Conservation (phyloP, 1,284 basidiomycete genomes). For the Amylostereum areolatum region DNA sequence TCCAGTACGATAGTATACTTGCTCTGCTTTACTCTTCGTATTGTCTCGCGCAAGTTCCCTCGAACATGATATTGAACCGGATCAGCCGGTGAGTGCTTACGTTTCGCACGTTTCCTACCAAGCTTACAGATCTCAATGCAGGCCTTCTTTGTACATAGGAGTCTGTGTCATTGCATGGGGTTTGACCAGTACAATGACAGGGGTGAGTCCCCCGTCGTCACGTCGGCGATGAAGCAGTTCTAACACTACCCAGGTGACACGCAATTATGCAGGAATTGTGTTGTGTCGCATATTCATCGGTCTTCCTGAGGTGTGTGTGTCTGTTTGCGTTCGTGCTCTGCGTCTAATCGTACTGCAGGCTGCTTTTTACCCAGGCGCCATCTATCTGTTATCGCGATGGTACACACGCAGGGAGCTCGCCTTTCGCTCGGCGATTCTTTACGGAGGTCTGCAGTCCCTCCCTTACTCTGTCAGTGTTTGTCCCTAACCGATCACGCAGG, state of each 20-base stretch:
- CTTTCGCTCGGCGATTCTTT: constrained; percentile 66
- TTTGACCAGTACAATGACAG: constrained; percentile 54
- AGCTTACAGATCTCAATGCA: constrained; percentile 16
- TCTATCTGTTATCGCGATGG: constrained; percentile 59
- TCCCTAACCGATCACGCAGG: no score
- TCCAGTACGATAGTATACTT: constrained; percentile 55
- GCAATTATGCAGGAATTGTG: constrained; percentile 51
- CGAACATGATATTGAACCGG: constrained; percentile 57
- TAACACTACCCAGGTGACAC: constrained; percentile 35
- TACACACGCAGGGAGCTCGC: constrained; percentile 68
- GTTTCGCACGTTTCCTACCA: no score
- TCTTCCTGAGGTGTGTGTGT: constrained; percentile 47
- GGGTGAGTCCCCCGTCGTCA: constrained; percentile 28
- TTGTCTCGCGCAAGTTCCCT: constrained; percentile 57
- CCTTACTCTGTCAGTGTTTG: no score
- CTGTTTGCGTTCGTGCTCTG: not conserved
- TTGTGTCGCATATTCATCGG: constrained; percentile 57
- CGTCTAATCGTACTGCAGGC: constrained; percentile 26
- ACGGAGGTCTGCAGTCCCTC: constrained; percentile 54
- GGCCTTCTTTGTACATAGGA: constrained; percentile 60
- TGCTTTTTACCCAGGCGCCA: constrained; percentile 59
- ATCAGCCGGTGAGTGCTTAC: constrained; percentile 34
- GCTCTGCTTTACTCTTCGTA: constrained; percentile 58
- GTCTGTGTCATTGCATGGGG: constrained; percentile 59
- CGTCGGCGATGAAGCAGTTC: not conserved